These are phyloP conservation scores for Madurella mycetomatis DNA, from an alignment of 2,329 filamentous ascomycete genomes.

Conservation along the genomic window DNA sequence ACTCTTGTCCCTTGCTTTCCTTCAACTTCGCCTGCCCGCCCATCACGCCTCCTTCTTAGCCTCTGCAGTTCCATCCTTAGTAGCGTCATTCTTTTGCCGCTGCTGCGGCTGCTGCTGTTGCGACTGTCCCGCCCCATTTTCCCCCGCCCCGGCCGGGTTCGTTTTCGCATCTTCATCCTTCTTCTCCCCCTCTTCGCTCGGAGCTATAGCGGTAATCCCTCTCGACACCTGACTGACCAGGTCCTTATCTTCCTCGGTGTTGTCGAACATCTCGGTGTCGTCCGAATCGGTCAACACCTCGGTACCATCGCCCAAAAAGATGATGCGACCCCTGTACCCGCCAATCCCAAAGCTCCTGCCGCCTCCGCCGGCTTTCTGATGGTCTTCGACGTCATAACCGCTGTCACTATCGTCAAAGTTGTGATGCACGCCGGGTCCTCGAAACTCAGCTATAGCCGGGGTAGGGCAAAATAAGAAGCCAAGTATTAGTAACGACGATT, in stretches of 20 bases:
- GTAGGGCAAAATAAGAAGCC: constrained; percentile 12
- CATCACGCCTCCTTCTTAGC: too few relatives aligned
- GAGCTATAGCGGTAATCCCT: too few relatives aligned
- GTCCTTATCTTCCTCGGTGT: constrained; percentile 79
- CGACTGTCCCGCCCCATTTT: too few relatives aligned
- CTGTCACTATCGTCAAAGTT: constrained; percentile 77
- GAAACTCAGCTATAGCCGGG: constrained; percentile 66
- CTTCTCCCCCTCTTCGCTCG: too few relatives aligned
- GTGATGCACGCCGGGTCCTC: constrained; percentile 75
- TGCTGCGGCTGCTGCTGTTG: too few relatives aligned
- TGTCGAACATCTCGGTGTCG: constrained; percentile 92
- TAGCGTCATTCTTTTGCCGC: too few relatives aligned
- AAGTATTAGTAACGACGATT: constrained; percentile 21
- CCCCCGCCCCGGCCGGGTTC: too few relatives aligned
- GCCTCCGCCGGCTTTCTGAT: constrained; percentile 49
- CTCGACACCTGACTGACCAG: constrained; percentile 67
- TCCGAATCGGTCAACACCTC: constrained; percentile 85
- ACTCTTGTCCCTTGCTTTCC: too few relatives aligned
- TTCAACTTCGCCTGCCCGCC: too few relatives aligned
- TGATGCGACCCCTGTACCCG: constrained; percentile 79
- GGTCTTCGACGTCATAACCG: constrained; percentile 71
- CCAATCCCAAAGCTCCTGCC: constrained; percentile 59
- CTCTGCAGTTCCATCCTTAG: too few relatives aligned
- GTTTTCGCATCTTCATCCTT: too few relatives aligned
- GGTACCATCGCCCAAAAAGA: constrained; percentile 91